Conservation (phyloP, 1,139 yeast genomes). For the Yamadazyma aaseri region DNA sequence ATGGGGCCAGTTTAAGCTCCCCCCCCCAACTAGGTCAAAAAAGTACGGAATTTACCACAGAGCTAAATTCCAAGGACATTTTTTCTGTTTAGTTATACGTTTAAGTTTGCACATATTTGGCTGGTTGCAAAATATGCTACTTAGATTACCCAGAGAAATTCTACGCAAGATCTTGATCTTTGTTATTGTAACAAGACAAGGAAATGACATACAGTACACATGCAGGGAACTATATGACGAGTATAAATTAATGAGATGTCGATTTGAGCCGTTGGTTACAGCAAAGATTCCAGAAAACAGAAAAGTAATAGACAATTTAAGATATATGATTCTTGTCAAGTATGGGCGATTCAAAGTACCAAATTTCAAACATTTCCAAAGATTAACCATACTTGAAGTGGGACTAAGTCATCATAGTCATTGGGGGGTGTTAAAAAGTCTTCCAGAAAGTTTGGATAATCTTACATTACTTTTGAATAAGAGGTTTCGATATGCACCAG, state of each 20-base stretch:
- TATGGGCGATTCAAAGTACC: background rate
- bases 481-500: no score
- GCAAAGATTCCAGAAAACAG: background rate
- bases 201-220: conserved; percentile 1
- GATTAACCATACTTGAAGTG: background rate
- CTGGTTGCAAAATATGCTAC: conserved; percentile 8
- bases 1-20: no score
- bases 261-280: background rate
- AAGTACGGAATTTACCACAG: no score
- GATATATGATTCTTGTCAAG: background rate
- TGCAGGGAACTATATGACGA: conserved; percentile 1
- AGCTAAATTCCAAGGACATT: background rate
- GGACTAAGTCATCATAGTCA: background rate
- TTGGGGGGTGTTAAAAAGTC: background rate
- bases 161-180: conserved; percentile 1
- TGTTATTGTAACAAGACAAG: background rate
- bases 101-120: background rate
- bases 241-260: background rate
- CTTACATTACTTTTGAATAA: background rate
- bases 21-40: no score
- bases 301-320: background rate
- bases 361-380: background rate
- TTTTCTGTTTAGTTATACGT: no score
- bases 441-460: background rate
- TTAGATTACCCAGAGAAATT: conserved; percentile 3